Base-by-base conservation (phyloP, 1,284 basidiomycete species). In the Apiotrichum sp. region DNA sequence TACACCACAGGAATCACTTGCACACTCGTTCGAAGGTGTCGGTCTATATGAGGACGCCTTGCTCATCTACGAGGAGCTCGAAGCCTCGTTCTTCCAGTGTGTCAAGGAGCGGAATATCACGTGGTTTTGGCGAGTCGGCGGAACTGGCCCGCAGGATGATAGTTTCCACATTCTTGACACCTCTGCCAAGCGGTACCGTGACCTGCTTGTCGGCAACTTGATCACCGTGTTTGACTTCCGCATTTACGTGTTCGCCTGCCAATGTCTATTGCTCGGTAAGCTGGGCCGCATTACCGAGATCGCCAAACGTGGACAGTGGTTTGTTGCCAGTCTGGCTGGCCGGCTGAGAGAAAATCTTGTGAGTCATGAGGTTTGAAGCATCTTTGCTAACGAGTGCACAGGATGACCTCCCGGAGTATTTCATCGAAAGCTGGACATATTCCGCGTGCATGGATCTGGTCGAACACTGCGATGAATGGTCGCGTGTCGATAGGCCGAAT, bases 201-300 rank as follows among this genome's bases (percentile, higher is more conserved):
- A 93, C 55, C 80, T 96, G 52, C 91, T 98, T 53, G 81, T 92
- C n/a, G 83, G 86, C 11, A 93, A 93, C 72, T 83, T 85, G 14
- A 95, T 98, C 61, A 88, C 90, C 2, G 83, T 98, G 6, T 97
- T 98, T 69, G 96, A 98, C 76, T 88, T 97, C 65, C 83, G 93
- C 49, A 83, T 88, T 67, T 99, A 97, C 72, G 79, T 98, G 16
- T 87, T 98, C 59, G 86, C 91, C 5, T 81, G 90, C 35, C 90
- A 96, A 73, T 89, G 89, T 52, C 78, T 80, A 50, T 78, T 98
- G 36, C 78, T 97, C 2, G 88, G 84, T 47, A 84, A 84, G 64
- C 73, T 90, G 62, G 86, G 86, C 14, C 93, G 97, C 70, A 80
- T 98, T 43, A 84, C 83, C 33, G 82, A 83, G n/a, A 90, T 98